These are phyloP conservation scores for Globisporangium irregulare DNA, from an alignment of 352 stramenopile genomes.

Conservation along the genomic window DNA sequence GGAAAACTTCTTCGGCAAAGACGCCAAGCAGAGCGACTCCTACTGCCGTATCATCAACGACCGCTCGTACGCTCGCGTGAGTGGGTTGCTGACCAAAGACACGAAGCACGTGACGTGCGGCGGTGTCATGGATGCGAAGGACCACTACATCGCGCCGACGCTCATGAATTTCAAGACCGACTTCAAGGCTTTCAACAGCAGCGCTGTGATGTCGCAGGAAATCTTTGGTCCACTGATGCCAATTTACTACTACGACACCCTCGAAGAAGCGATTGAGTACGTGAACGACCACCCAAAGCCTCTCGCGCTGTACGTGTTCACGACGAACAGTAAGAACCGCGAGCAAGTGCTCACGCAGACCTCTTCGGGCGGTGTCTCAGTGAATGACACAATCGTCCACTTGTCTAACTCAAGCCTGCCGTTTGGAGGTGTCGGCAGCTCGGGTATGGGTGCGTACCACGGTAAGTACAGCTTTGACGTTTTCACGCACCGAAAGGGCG, in stretches of 20 bases:
- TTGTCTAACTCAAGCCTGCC: slow-evolving; percentile 60
- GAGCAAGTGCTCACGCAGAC: slow-evolving; percentile 48
- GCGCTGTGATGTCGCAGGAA: slow-evolving; percentile 88
- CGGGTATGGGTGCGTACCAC: slow-evolving; percentile 82
- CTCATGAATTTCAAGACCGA: slow-evolving; percentile 87
- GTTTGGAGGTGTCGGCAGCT: slow-evolving; percentile 82
- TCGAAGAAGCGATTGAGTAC: slow-evolving; percentile 34
- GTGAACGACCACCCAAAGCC: slow-evolving; percentile 58
- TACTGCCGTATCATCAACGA: slow-evolving; percentile 40
- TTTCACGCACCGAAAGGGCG: slow-evolving; percentile 63
- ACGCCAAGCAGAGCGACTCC: slow-evolving; percentile 39
- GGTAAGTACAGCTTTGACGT: slow-evolving; percentile 74
- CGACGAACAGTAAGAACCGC: slow-evolving; percentile 27
- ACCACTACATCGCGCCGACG: slow-evolving; percentile 85
- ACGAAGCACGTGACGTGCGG: slow-evolving; percentile 54
- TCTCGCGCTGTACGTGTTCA: slow-evolving; percentile 88
- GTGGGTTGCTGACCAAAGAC: slow-evolving; percentile 55
- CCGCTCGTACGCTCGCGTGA: slow-evolving; percentile 11
- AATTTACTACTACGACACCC: slow-evolving; percentile 77
- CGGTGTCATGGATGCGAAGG: slow-evolving; percentile 51
- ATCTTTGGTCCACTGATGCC: slow-evolving; percentile 96
- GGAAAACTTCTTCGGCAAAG: slow-evolving; percentile 53
- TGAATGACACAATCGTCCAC: slow-evolving; percentile 88
- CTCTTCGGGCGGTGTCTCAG: slow-evolving; percentile 47
- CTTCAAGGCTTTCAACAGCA: slow-evolving; percentile 40